phyloP scores from a whole-genome alignment of 129 eudicot species.

The Scalesia atractyloides region DNA sequence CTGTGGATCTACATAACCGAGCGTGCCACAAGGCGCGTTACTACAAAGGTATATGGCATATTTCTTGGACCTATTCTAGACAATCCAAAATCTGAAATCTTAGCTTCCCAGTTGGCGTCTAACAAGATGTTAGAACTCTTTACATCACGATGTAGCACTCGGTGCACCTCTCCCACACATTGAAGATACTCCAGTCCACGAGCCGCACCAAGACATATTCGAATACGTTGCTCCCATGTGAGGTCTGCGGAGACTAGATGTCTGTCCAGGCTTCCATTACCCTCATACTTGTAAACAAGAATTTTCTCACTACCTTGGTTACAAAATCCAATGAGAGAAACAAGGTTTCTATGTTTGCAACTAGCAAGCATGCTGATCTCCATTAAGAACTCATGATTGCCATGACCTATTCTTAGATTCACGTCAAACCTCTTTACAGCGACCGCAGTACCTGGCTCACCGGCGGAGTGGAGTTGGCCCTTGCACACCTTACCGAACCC shows the following conservation, averaged over 20 bases:
- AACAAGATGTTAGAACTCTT: not conserved
- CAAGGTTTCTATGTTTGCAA: slow-evolving; percentile 16
- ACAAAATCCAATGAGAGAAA: slow-evolving; percentile 15
- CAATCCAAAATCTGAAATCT: not conserved
- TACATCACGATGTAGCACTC: slow-evolving; percentile 29
- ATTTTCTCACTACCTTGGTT: slow-evolving; percentile 12
- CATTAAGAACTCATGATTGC: slow-evolving; percentile 13
- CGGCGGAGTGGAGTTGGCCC: slow-evolving; percentile 3
- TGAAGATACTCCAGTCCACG: slow-evolving; percentile 7
- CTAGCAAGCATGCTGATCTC: slow-evolving; percentile 27
- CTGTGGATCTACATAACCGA: not conserved
- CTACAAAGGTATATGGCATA: not conserved
- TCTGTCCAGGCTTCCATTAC: slow-evolving; percentile 19
- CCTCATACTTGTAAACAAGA: slow-evolving; percentile 8
- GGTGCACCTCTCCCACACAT: slow-evolving; percentile 5
- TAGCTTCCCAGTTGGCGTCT: not conserved
- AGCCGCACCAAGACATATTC: slow-evolving; percentile 35
- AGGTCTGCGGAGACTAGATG: slow-evolving; percentile 8
- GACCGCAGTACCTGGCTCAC: not conserved
- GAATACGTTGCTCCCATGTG: slow-evolving; percentile 28
- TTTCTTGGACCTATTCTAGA: slow-evolving; percentile 1
- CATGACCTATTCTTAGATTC: not conserved
- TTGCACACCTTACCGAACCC: slow-evolving; percentile 20
- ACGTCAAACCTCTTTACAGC: slow-evolving; percentile 21
- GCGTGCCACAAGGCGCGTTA: slow-evolving; percentile 1